Base-by-base conservation (phyloP, 1,284 basidiomycete genomes). In the Puccinia coronata region DNA sequence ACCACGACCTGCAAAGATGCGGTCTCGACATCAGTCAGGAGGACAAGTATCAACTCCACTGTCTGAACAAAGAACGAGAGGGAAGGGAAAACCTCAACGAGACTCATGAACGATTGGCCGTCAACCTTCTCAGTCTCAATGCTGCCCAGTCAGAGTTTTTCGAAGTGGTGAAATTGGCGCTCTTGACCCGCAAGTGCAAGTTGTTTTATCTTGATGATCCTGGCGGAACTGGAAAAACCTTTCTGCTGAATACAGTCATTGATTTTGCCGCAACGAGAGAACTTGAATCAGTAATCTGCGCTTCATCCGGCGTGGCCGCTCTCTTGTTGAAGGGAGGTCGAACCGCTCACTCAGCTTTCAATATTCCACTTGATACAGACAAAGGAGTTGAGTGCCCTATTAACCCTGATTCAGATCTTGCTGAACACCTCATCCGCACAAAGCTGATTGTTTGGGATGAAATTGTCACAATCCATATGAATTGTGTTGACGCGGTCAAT, bases 381-480 rank as follows among this genome's bases (percentile, higher is more conserved):
- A 18, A 53, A 11, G 47, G 31, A 53, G n/a, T 49, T 11, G n/a
- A 57, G 25, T 57, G 55, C 14, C 1, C 23, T 5, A 9, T 57
- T n/a, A 25, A n/a, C 11, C 23, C 8, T 5, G 20, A 25, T 8
- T n/a, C 55, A 2, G 6, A 11, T 9, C 8, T n/a, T 2, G 55
- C 31, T 2, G 31, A 67, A 20, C 2, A 67, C 2, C 11, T 73
- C 9, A 53, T 14, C 5, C 0, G 8, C 1, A 14, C 34, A 28
- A 5, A 31, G 0, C 18, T 73, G 2, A 28, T 73, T 12, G n/a
- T 73, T 9, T 73, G 70, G 70, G 70, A 73, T 34, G 70, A 73
- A 53, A 53, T 73, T 31, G 41, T 53, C 11, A 73, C 53, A 28
- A 47, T 51, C 12, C 43, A 73, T 31, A 25, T 8, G 31, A 0